Evolutionary conservation across 441 rosid species (phyloP), one percentile per base, ranked within the genome.

Genomic region (Raphanus hybrid): DNA sequence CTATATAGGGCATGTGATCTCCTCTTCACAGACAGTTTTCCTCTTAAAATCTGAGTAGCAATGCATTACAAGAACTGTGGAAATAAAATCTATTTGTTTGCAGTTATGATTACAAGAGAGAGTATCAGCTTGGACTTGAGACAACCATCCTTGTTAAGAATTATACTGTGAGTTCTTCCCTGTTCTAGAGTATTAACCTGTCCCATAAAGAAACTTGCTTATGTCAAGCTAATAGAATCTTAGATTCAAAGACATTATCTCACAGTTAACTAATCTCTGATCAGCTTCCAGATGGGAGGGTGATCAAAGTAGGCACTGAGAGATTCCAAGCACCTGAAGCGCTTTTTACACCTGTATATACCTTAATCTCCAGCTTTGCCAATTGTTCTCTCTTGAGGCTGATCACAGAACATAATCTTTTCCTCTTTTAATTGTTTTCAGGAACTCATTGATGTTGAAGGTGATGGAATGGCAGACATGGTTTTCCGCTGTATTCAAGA

Each of bases 401-500:
- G 7, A 62, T 74, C 18, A 34, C 54, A 39, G 14, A 61, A 58
- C n/a, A 5, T 15, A 70, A 26, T 11, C 8, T 10, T 29, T 10
- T 15, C 58, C 5, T 29, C 43, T 63, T 5, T 54, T 32, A 0
- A 29, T 37, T 14, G 48, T 45, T 15, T 76, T 57, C 82, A 95
- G 99, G 99, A 93, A 76, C 97, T 93, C 78, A 90, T 93, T 70
- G 99, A 95, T 82, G 95, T 93, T 79, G 99, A 95, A 87, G 99
- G 98, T 72, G 99, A 95, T 88, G 99, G 99, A 64, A 91, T 95
- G 97, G 99, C 99, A 79, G 98, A 95, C 78, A 95, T 93, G 99
- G 99, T 91, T 74, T 95, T 95, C 77, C 98, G 89, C 76, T 95
- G 99, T 87, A 93, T 95, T 81, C 98, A 93, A 85, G 99, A 95